These are phyloP conservation scores for Sonneratia caseolaris DNA, from an alignment of 345 rosid species.

Conservation along the genomic window DNA sequence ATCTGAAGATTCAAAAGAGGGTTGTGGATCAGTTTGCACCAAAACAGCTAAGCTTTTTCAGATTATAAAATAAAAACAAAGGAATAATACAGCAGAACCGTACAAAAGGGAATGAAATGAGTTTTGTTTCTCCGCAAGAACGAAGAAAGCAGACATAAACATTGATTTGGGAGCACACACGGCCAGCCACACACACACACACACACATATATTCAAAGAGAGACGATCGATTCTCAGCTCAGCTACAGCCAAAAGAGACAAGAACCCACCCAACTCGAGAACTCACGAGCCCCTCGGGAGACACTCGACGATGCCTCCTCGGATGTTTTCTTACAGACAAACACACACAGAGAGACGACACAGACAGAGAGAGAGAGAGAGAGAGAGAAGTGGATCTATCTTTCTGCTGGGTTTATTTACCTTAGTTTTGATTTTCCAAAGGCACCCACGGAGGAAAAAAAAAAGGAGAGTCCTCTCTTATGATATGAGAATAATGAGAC, in stretches of 20 bases:
- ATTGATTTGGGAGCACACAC: too few relatives aligned
- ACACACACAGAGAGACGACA: not conserved
- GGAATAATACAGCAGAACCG: conserved; percentile 1
- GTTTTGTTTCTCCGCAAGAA: conserved; percentile 1
- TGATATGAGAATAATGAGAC: conserved; percentile 3
- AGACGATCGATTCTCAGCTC: not conserved
- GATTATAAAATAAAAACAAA: not conserved
- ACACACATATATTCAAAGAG: too few relatives aligned
- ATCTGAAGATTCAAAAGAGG: not conserved
- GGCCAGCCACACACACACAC: too few relatives aligned
- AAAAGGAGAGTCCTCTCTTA: not conserved
- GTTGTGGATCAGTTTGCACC: not conserved
- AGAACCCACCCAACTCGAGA: not conserved
- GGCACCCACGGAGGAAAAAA: not conserved
- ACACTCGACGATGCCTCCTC: not conserved
- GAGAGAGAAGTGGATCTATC: conserved; percentile 1
- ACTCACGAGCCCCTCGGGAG: not conserved
- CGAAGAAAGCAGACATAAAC: not conserved
- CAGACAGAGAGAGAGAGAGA: not conserved
- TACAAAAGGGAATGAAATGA: not conserved
- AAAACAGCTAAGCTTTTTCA: not conserved
- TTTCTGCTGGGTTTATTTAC: conserved; percentile 1
- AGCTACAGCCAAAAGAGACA: conserved; percentile 6
- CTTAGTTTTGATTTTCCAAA: conserved; percentile 1
- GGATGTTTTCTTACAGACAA: not conserved